phyloP scores from a whole-genome alignment of 2,329 filamentous ascomycete species.

The Phyllosticta ampelicida region DNA sequence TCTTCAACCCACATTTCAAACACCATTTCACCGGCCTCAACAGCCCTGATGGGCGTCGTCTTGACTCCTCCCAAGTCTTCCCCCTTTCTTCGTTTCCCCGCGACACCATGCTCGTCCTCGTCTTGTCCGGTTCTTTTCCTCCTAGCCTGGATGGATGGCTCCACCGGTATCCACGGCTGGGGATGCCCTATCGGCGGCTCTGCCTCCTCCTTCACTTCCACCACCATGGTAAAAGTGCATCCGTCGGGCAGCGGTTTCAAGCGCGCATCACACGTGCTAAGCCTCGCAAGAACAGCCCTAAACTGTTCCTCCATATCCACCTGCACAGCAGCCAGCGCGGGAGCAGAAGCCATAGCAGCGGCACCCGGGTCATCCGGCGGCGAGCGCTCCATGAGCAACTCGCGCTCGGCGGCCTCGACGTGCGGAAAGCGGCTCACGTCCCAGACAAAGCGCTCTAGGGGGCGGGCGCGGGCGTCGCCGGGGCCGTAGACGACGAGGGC shows the following conservation, averaged over 20 bases:
- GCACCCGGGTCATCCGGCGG: background rate
- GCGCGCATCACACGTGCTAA: conserved; percentile 50
- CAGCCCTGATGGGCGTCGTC: conserved; percentile 50
- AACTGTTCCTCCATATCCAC: conserved; percentile 62
- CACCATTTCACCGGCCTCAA: conserved; percentile 54
- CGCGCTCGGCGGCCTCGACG: conserved; percentile 24
- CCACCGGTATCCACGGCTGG: conserved; percentile 26
- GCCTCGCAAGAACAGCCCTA: conserved; percentile 52
- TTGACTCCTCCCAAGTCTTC: conserved; percentile 40
- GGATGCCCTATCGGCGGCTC: conserved; percentile 41
- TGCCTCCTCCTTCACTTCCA: conserved; percentile 56
- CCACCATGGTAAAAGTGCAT: conserved; percentile 65
- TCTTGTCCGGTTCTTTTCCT: conserved; percentile 8
- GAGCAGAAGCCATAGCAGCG: background rate
- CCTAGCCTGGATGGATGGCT: background rate
- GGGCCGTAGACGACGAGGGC: conserved; percentile 45
- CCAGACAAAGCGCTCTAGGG: conserved; percentile 50
- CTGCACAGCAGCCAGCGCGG: conserved; percentile 15
- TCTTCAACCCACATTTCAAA: conserved; percentile 64
- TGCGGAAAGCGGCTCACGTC: conserved; percentile 47
- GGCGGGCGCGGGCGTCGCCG: conserved; percentile 31
- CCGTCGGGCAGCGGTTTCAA: conserved; percentile 49
- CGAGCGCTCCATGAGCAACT: background rate
- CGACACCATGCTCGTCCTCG: conserved; percentile 16
- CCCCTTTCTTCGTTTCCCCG: conserved; percentile 15